These are phyloP conservation scores for Hypoxylon fuscum DNA, from an alignment of 495 filamentous ascomycete genomes.

Conservation along the genomic window DNA sequence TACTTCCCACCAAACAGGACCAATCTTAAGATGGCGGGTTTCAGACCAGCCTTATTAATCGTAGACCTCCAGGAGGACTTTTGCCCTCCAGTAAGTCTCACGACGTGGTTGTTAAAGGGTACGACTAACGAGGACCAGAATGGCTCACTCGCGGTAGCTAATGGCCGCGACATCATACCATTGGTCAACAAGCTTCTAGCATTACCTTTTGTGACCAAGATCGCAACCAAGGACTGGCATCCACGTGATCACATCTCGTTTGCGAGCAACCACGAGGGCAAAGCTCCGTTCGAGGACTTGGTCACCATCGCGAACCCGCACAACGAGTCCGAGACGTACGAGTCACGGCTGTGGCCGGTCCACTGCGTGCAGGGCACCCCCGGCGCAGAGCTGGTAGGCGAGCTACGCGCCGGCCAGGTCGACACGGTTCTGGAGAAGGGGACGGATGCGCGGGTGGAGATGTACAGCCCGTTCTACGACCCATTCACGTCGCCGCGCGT, in stretches of 20 bases:
- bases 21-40: slow-evolving; percentile 32
- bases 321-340: slow-evolving; percentile 69
- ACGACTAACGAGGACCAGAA: slow-evolving; percentile 58
- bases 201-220: slow-evolving; percentile 73
- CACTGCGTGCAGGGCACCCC: slow-evolving; percentile 83
- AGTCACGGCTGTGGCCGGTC: slow-evolving; percentile 82
- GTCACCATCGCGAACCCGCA: slow-evolving; percentile 73
- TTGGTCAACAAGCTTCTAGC: slow-evolving; percentile 79
- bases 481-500: slow-evolving; percentile 65
- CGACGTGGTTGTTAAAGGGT: not conserved
- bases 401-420: slow-evolving; percentile 69
- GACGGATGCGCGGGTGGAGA: slow-evolving; percentile 75
- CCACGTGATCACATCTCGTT: slow-evolving; percentile 89
- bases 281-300: slow-evolving; percentile 70
- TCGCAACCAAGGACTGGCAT: slow-evolving; percentile 93
- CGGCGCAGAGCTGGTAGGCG: slow-evolving; percentile 79
- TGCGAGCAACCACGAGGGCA: slow-evolving; percentile 76
- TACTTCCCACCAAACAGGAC: not conserved
- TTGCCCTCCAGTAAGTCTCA: slow-evolving; percentile 78
- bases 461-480: slow-evolving; percentile 90
- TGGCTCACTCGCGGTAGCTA: slow-evolving; percentile 80
- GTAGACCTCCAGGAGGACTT: slow-evolving; percentile 98
- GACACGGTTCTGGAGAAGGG: slow-evolving; percentile 82
- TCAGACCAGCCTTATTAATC: slow-evolving; percentile 64
- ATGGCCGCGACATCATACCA: slow-evolving; percentile 73